Evolutionary conservation across 257 asterid species (phyloP).

Genomic region (Solanum clarkiae): DNA sequence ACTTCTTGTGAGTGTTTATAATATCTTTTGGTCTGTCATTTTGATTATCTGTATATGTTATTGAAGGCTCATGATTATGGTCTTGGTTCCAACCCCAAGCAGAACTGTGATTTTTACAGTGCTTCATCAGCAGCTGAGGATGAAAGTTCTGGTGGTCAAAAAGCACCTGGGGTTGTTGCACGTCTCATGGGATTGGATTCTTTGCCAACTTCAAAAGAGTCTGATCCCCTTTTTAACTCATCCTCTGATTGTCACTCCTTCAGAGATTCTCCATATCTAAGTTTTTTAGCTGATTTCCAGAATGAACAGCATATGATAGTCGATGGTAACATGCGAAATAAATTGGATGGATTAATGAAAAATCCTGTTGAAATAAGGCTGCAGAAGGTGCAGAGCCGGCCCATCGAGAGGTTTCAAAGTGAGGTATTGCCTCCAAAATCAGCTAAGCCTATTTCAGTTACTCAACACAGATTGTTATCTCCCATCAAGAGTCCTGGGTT

Average conservation of each 20-base stretch:
- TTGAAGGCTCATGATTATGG: conserved; percentile 51
- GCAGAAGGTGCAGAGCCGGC: conserved; percentile 55
- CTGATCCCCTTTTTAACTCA: conserved; percentile 38
- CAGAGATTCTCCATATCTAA: conserved; percentile 46
- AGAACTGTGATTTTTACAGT: conserved; percentile 29
- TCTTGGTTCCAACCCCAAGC: conserved; percentile 21
- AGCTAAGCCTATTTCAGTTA: conserved; percentile 63
- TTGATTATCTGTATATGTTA: background rate
- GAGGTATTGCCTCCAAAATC: conserved; percentile 81
- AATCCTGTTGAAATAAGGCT: conserved; percentile 61
- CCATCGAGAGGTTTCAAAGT: conserved; percentile 71
- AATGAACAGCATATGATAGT: conserved; percentile 68
- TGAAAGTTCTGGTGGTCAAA: conserved; percentile 41
- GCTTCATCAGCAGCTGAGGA: conserved; percentile 56
- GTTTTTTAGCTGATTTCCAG: conserved; percentile 26
- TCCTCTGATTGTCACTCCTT: conserved; percentile 39
- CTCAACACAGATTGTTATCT: conserved; percentile 67
- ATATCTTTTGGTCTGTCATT: background rate
- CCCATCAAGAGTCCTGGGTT: conserved; percentile 95
- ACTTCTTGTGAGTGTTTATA: background rate
- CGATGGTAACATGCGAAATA: conserved; percentile 68
- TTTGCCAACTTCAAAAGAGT: conserved; percentile 47
- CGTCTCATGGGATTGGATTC: conserved; percentile 98
- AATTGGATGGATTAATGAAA: conserved; percentile 56
- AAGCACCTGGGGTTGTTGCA: conserved; percentile 93